Conservation (phyloP, 768 basidiomycete genomes). For the Leccinum ochraceum region DNA sequence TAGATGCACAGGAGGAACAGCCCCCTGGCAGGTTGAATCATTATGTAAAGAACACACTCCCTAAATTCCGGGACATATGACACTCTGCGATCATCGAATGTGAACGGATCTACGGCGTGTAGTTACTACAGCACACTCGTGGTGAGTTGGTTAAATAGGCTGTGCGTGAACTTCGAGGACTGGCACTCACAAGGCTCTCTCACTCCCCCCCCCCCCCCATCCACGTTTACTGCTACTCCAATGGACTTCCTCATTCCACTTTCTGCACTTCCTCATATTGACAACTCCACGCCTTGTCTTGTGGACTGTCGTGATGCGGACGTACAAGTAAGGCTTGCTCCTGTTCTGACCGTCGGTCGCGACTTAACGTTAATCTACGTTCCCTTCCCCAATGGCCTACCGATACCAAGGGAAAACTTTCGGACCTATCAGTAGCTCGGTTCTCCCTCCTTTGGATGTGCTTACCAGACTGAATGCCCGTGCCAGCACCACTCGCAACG, state of each 20-base stretch:
- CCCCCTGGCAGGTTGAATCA: no score
- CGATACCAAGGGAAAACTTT: neutral
- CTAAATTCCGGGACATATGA: no score
- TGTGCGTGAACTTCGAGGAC: neutral
- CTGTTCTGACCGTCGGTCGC: neutral
- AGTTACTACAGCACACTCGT: neutral
- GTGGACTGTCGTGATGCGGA: slow-evolving; percentile 15
- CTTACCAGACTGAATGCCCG: neutral
- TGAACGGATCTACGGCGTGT: neutral
- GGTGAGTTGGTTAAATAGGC: neutral
- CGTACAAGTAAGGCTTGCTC: slow-evolving; percentile 5
- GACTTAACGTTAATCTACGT: neutral
- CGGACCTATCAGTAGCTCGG: neutral
- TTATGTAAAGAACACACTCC: no score
- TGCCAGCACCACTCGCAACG: neutral
- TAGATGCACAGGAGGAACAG: no score
- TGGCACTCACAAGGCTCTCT: neutral
- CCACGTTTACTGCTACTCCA: no score
- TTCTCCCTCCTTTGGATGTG: neutral
- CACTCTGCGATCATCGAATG: no score
- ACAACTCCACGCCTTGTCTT: no score
- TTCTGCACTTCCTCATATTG: neutral
- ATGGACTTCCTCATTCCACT: no score
- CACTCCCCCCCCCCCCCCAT: no score
- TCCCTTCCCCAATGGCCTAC: neutral